Percentiles rank a stretch among this genome's conserved stretches.
Conservation (phyloP, 1,284 basidiomycete species). For the Papiliotrema nemorosa region DNA sequence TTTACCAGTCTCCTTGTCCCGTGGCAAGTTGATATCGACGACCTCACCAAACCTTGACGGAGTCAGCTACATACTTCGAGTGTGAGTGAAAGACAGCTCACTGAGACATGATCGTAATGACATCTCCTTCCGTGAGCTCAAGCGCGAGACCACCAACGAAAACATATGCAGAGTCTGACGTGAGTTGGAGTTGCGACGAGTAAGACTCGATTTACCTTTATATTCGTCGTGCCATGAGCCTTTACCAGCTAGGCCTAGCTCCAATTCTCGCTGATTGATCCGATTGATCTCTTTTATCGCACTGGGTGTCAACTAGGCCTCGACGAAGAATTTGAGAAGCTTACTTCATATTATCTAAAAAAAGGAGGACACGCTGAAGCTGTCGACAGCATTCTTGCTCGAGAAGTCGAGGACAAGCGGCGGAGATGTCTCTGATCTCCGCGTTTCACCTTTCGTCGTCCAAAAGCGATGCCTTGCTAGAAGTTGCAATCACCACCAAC, state of each 20-base stretch:
- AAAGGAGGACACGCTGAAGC: background rate
- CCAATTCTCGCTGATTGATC: conserved; percentile 90
- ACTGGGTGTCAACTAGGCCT: conserved; percentile 57
- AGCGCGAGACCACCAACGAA: conserved; percentile 81
- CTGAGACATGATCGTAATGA: conserved; percentile 97
- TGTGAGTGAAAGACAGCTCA: conserved; percentile 50
- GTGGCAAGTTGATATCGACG: conserved; percentile 89
- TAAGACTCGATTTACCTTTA: conserved; percentile 56
- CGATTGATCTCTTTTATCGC: conserved; percentile 88
- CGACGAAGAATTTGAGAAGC: background rate
- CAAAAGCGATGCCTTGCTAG: too few species aligned
- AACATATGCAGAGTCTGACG: conserved; percentile 88
- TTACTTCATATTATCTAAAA: conserved; percentile 17
- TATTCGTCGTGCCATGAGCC: conserved; percentile 98
- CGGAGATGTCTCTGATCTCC: too few species aligned
- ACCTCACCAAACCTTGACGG: conserved; percentile 86
- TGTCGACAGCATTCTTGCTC: background rate
- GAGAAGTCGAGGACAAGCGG: too few species aligned
- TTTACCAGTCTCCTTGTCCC: conserved; percentile 86
- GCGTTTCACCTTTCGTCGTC: too few species aligned
- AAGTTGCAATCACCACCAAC: too few species aligned
- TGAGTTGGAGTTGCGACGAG: background rate
- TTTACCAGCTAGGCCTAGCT: conserved; percentile 60
- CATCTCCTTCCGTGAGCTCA: conserved; percentile 94
- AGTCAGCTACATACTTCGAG: too few species aligned